Base-by-base conservation (phyloP, 495 filamentous ascomycete genomes). In the Penicillium coffeae region DNA sequence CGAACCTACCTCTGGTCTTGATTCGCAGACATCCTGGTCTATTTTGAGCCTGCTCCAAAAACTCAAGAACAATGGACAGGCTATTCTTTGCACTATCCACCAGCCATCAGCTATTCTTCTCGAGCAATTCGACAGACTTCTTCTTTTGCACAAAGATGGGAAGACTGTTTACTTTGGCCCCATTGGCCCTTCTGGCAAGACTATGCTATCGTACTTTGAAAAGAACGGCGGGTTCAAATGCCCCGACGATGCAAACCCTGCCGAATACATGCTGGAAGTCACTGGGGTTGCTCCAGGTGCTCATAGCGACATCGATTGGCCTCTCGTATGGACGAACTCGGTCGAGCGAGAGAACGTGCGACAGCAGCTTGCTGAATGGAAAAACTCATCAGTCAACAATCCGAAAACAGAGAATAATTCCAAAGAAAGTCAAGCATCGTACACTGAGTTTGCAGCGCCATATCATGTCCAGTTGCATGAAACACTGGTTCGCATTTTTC, bases 1-100 rank as follows among this genome's bases (percentile, higher is more conserved):
- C 19, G 49, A 52, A 9, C 49, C 49, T 8, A 52, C 49, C 15
- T 30, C 21, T 8, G 89, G 89, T 64, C 75, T 94, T 14, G 89
- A 94, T 80, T 45, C 38, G 22, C 54, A 56, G 34, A 56, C 34
- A 1, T 86, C 89, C 8, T 95, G 86, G 86, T 80, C 87, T 19
- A 93, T 95, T 54, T 74, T 86, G 38, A 70, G 80, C 44, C 77
- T 95, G 33, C 74, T 96, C 13, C 79, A 87, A 54, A 90, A 89
- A 60, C 74, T 96, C 27, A 86, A 89, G 37, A 82, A 88, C 64
- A 83, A 79, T 51, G 90, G 90, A 12, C 89, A 94, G 64, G 89
- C 90, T n/a, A 83, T 96, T 57, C 81, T 96, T 5, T 92, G 87
- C 62, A 96, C 90, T 3, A 96, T 97, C 51, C 92, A 97, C 66